Evolutionary conservation across 2,329 filamentous ascomycete species (phyloP), one percentile per base, ranked within the genome.

Genomic region (Colletotrichum ledebouriae): DNA sequence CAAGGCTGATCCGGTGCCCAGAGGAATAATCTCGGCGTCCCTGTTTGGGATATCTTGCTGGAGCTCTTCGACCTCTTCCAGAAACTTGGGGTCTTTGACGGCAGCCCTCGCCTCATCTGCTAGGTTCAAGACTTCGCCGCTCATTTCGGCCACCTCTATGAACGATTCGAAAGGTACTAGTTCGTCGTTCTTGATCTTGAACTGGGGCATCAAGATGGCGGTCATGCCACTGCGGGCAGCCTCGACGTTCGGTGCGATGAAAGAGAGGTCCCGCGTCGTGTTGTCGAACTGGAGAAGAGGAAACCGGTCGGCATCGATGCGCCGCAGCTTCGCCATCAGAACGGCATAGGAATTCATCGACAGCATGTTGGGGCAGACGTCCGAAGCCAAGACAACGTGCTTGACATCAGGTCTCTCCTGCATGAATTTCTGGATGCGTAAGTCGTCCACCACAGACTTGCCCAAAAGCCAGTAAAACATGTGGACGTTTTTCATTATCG

Each of bases 1-100:
- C 15, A 92, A 77, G 0, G 95, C 92, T 3, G 95, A 98, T 9
- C 96, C 96, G 3, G 96, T 99, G 6, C 96, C 96, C 0, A 99
- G 86, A 1, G 94, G 89, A 44, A 94, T 91, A 56, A 99, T 88
- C 78, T 98, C 94, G 0, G 91, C 89, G 73, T 98, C 90, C 39
- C 87, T 85, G 71, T 89, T 88, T 2, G 92, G 92, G 2, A 97
- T 87, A 69, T 90, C 87, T n/a, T 85, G 79, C 71, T 90, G 88
- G 12, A 84, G 78, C 47, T 83, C 77, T 34, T 85, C 80, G 3
- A 89, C 83, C 78, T 73, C 81, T 59, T 76, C 77, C 17, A 84
- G 76, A 68, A 91, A 86, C 3, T 79, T 79, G 0, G 81, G 76
- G 12, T 82, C 78, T 1, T 75, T 76, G 0, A 84, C 75, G 65